Percentiles rank a stretch among this genome's conserved stretches.
Conservation (phyloP, 1,139 yeast species). For the Diutina ranongensis region DNA sequence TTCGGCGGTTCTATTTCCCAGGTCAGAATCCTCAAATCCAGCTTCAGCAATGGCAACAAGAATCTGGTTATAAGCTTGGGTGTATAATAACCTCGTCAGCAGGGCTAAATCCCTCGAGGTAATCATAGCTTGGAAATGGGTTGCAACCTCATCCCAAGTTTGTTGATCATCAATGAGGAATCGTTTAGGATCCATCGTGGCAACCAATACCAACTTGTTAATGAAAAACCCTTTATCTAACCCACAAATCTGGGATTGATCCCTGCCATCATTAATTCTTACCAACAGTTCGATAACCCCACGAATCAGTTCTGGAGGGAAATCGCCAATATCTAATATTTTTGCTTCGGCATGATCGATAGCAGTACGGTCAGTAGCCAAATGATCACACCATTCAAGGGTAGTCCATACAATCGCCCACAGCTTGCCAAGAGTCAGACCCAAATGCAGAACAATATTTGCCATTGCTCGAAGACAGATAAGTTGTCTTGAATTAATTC, state of each 20-base stretch:
- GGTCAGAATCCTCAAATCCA: background rate
- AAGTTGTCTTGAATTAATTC: background rate
- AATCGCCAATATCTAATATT: background rate
- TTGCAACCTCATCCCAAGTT: background rate
- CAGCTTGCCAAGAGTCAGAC: constrained; percentile 5
- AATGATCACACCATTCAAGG: background rate
- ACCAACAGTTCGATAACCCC: constrained; percentile 5
- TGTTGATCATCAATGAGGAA: background rate
- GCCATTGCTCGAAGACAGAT: constrained; percentile 6
- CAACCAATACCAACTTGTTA: background rate
- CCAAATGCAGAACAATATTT: constrained; percentile 1
- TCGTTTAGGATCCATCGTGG: background rate
- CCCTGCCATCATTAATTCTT: background rate
- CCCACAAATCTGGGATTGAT: background rate
- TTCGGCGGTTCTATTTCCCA: background rate
- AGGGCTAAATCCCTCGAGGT: background rate
- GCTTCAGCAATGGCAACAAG: background rate
- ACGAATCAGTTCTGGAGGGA: constrained; percentile 1
- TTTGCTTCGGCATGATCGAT: background rate
- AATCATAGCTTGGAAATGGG: background rate
- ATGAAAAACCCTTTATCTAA: background rate
- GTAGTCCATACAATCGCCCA: constrained; percentile 2
- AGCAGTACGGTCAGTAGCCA: background rate
- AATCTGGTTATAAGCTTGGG: background rate
- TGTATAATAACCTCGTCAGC: background rate